Evolutionary conservation across 257 asterid species (phyloP), one percentile per base, ranked within the genome.

Genomic region (Solanum tarapatanum): DNA sequence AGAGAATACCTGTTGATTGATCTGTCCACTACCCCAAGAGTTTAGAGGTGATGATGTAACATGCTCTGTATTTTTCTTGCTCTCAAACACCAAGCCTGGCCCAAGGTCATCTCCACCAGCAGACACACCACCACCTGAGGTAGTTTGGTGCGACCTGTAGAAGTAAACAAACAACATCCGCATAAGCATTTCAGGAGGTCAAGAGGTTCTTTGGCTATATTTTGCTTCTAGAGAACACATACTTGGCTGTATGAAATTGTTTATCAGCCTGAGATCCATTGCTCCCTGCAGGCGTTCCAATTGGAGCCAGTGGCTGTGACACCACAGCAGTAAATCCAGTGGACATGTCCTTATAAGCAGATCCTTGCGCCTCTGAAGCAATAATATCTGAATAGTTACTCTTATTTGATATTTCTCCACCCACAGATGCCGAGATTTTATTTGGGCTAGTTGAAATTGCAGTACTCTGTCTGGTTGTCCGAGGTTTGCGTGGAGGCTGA

Each of bases 261-360:
- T 72, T 88, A 64, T 90, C 93, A 45, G 92, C 41, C 86, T 89
- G 95, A 60, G 89, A 33, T 88, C 92, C 98, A 70, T 90, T 83
- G 92, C 90, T 94, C 82, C 88, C 87, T 36, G 94, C 91, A 91
- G 95, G 94, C 84, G 92, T 92, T 88, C 97, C 98, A 89, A 92
- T 92, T 24, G 96, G 98, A 68, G 91, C 92, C 86, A 91, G 87
- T n/a, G 94, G 92, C 89, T 92, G 97, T 12, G 94, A 90, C 86
- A 91, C 87, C 84, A 89, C 85, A 80, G 88, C 26, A 14, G 87
- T 37, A 86, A 58, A 88, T 80, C 90, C 94, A 60, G 92, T 70
- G 82, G 96, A 84, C 86, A 87, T 91, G 84, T 92, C 94, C 89
- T 88, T 91, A 51, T 87, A 88, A 39, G 88, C 89, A 83, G 92